Base-by-base conservation (phyloP, 1,284 basidiomycete species). In the Mycena citricolor region DNA sequence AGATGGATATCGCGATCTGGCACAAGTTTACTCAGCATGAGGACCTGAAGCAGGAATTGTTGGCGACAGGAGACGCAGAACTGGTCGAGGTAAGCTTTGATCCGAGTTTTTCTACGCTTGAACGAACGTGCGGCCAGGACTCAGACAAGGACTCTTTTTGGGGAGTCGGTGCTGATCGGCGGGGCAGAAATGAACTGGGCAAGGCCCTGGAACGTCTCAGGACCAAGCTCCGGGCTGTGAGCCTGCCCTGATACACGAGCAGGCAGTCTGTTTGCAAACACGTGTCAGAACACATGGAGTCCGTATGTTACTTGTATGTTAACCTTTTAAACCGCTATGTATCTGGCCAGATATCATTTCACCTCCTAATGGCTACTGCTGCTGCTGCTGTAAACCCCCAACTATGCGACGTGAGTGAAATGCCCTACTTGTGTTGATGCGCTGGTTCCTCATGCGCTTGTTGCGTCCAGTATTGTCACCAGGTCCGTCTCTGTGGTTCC, bases 381-480 rank as follows among this genome's bases (percentile, higher is more conserved):
- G 32, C 37, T 36, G 57, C 59, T 12, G 32, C 51, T 24, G 51
- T 54, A 46, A 26, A 57, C 8, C 23, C 49, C 42, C 60, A 60
- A 30, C 53, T 65, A 26, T 69, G 62, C 55, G 63, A 67, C 47
- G 68, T 68, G 50, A 44, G 62, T n/a, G n/a, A n/a, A n/a, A n/a
- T n/a, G n/a, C n/a, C n/a, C n/a, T n/a, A n/a, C n/a, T n/a, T n/a
- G n/a, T n/a, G n/a, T n/a, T n/a, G n/a, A n/a, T n/a, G n/a, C n/a
- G n/a, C n/a, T n/a, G n/a, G n/a, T n/a, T n/a, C n/a, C n/a, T n/a
- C n/a, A n/a, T n/a, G n/a, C n/a, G n/a, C 14, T 45, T 22, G 8
- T 41, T 28, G n/a, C 5, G 22, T 32, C 8, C 40, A 82, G 80
- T 73, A 74, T 42, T 83, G 80, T 51, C 70, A 74, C 49, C 64